These are phyloP conservation scores for Saprolegnia parasitica DNA, from an alignment of 352 stramenopile genomes.

Conservation along the genomic window DNA sequence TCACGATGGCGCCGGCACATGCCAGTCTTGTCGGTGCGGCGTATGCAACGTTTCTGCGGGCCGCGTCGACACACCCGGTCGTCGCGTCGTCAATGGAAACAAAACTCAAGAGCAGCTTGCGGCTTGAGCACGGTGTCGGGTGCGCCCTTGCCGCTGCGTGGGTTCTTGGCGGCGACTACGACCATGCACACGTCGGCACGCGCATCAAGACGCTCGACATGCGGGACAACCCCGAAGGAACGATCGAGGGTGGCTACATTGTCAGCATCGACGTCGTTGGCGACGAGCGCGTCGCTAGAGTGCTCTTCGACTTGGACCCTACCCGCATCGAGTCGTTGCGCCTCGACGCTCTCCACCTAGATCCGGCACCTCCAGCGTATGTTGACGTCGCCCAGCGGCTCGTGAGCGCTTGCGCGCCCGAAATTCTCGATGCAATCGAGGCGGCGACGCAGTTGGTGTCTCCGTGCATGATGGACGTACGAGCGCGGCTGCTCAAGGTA, in stretches of 20 bases:
- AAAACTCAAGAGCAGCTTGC: not conserved
- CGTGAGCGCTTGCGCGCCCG: not conserved
- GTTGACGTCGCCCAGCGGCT: conserved; percentile 35
- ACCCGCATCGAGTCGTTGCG: conserved; percentile 51
- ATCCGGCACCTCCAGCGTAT: conserved; percentile 42
- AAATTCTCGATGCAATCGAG: not conserved
- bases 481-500: conserved; percentile 40
- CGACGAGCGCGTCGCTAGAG: conserved; percentile 39
- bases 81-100: not conserved
- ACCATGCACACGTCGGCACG: conserved; percentile 45
- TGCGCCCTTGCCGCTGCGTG: conserved; percentile 32
- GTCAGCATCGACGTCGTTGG: conserved; percentile 47
- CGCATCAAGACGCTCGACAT: conserved; percentile 69
- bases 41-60: conserved; percentile 52
- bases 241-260: conserved; percentile 63
- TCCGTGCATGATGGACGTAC: not conserved
- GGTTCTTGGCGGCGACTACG: conserved; percentile 53
- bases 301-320: conserved; percentile 67
- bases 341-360: conserved; percentile 43
- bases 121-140: conserved; percentile 35
- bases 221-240: conserved; percentile 58
- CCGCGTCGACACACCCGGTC: not conserved
- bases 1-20: conserved; percentile 39
- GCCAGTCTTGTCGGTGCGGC: conserved; percentile 37
- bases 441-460: not conserved